phyloP scores from a whole-genome alignment of 768 basidiomycete species.

The Tulasnella sp. region DNA sequence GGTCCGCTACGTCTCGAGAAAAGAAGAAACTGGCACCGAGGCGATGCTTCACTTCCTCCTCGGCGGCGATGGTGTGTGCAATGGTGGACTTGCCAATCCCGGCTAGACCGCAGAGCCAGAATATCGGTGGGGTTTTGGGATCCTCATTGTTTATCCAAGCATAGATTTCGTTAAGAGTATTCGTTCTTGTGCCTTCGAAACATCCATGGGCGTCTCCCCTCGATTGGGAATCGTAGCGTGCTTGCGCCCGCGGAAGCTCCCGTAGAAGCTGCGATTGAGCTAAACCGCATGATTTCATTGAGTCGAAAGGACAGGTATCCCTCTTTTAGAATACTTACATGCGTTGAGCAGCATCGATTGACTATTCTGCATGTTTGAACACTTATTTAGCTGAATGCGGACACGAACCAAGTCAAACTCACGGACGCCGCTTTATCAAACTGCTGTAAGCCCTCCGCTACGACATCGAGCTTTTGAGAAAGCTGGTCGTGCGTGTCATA shows the following conservation, averaged over 20 bases:
- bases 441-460: background rate
- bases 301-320: background rate
- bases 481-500: background rate
- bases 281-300: background rate
- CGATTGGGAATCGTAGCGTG: conserved; percentile 3
- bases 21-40: conserved; percentile 31
- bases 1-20: conserved; percentile 18
- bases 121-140: conserved; percentile 14
- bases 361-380: background rate
- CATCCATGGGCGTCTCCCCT: background rate
- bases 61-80: conserved; percentile 25
- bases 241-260: background rate
- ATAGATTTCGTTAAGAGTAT: background rate
- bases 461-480: background rate
- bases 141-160: background rate
- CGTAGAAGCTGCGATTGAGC: background rate
- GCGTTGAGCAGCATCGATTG: background rate
- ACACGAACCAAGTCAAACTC: background rate
- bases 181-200: background rate
- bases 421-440: background rate
- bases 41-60: conserved; percentile 15
- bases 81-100: conserved; percentile 33
- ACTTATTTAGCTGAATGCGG: background rate
- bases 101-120: conserved; percentile 27
- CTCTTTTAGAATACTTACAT: background rate